Conservation (phyloP, 164 flowering plant species). For the Aristolochia fimbriata region DNA sequence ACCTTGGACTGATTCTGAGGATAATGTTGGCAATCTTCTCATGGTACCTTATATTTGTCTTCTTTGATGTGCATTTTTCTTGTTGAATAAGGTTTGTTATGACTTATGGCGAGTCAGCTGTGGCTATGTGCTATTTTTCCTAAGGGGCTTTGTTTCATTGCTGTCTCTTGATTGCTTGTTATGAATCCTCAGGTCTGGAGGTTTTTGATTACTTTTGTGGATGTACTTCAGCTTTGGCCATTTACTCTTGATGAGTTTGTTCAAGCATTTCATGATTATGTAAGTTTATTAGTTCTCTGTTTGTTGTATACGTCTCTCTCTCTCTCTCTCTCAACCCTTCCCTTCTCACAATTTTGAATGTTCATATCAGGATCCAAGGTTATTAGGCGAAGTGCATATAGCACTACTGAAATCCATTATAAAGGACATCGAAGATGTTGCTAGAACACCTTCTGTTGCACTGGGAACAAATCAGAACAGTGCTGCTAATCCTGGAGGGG, state of each 20-base stretch:
- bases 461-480: conserved; percentile 53
- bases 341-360: too few species aligned
- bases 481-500: conserved; percentile 79
- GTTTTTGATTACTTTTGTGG: conserved; percentile 82
- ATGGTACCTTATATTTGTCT: conserved; percentile 44
- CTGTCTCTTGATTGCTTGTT: conserved; percentile 3
- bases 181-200: conserved; percentile 60
- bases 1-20: conserved; percentile 83
- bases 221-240: conserved; percentile 89
- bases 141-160: neutral
- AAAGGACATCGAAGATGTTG: conserved; percentile 94
- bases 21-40: conserved; percentile 70
- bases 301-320: too few species aligned
- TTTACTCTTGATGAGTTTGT: conserved; percentile 89
- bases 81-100: neutral
- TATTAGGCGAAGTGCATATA: conserved; percentile 78
- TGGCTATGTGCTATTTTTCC: conserved; percentile 1
- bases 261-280: conserved; percentile 91
- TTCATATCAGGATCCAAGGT: conserved; percentile 56
- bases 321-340: too few species aligned
- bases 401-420: conserved; percentile 61
- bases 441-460: conserved; percentile 61
- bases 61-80: neutral
- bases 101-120: neutral
- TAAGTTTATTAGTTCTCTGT: conserved; percentile 22